Base-by-base conservation (phyloP, 768 basidiomycete species). In the Boletus speciosus region DNA sequence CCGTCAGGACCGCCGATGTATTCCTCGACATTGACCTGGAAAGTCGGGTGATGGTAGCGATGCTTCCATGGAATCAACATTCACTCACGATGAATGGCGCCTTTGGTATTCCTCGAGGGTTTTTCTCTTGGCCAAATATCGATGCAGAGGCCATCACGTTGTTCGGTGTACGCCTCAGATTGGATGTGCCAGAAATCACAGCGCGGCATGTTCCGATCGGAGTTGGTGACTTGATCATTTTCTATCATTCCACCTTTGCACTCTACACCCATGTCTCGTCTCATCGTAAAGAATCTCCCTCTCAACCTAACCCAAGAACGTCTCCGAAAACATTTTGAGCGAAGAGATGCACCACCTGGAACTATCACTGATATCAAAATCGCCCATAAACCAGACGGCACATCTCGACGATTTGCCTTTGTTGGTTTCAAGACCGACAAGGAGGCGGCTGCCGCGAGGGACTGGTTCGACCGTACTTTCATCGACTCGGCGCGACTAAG, bases 101-200 rank as follows among this genome's bases (percentile, higher is more conserved):
- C 71, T 88, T 87, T 23, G 96, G 96, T 48, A 98, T 98, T 5
- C 96, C 96, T 49, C 96, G 78, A 0, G 93, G 86, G 60, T 95
- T 98, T 65, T 84, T 84, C 71, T 83, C 77, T 35, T 64, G 71
- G 38, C 62, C 63, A 56, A 68, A 74, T 67, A 66, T 55, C 51
- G 66, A 66, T 21, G 56, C 48, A 25, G 69, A 55, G n/a, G 64
- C 52, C 68, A 66, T 70, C 45, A 16, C 16, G 31, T 6, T 6
- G 27, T 6, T 39, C 5, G 3, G 32, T 39, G 51, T 52, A 16
- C 51, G 6, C 6, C 4, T 6, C 37, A 52, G 37, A 53, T 51
- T 16, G 29, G 36, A 52, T 36, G 31, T 23, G 41, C 37, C 19
- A 35, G 25, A 36, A 15, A 9, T 25, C 14, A 14, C 25, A 19